phyloP scores from a whole-genome alignment of 2,329 filamentous ascomycete species.

The Paracoccidioides brasiliensis region DNA sequence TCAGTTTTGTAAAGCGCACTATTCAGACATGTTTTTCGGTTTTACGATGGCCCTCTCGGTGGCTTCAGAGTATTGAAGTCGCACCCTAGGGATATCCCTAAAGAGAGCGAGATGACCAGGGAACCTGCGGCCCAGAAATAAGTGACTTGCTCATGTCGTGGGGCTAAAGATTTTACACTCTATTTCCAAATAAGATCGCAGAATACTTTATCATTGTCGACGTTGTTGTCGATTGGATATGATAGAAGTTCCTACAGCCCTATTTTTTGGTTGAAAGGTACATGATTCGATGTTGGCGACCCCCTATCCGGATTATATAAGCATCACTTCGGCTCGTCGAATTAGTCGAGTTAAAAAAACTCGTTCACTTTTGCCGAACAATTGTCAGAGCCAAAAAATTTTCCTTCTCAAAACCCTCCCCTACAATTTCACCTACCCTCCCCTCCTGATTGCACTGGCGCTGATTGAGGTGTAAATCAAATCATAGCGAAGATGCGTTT shows the following conservation, averaged over 20 bases:
- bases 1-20: no score
- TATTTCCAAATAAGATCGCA: no score
- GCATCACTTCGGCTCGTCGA: neutral
- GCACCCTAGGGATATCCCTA: no score
- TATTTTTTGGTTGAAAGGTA: neutral
- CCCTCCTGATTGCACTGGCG: no score
- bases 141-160: no score
- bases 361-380: neutral
- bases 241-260: neutral
- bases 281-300: neutral
- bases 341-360: neutral
- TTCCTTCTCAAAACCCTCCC: neutral
- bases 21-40: no score
- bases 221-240: neutral
- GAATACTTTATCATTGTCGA: neutral
- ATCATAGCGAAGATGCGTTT: neutral
- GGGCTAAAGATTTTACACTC: no score
- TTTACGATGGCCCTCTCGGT: no score
- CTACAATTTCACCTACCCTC: no score
- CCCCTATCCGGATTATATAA: neutral
- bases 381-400: neutral
- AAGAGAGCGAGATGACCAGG: no score
- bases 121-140: no score
- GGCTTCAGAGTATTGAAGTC: no score
- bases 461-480: neutral